Base-by-base conservation (phyloP, 345 rosid genomes). In the Rhizophora apiculata region DNA sequence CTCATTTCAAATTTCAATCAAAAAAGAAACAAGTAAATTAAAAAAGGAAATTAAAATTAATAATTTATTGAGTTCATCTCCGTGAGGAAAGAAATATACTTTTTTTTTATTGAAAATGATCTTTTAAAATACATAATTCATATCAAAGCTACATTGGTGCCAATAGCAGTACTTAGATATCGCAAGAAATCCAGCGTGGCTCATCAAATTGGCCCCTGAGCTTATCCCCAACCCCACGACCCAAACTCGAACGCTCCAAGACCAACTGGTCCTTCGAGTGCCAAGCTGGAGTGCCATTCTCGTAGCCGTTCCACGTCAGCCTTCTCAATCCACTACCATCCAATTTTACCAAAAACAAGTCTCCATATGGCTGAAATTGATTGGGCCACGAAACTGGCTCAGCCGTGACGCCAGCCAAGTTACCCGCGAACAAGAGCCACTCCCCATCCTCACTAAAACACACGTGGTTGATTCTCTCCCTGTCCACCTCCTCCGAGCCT, bases 311-410 rank as follows among this genome's bases (percentile, higher is more conserved):
- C 83, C 94, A 91, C 78, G 98, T 93, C 86, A 93, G 78, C 86
- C 96, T 86, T 73, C 79, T 78, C 55, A 93, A 60, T 27, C 87
- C 95, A 4, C 85, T 86, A 21, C 95, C 95, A 32, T 94, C 90
- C 66, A 80, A 21, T 67, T 82, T 87, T 64, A 63, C 72, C 76
- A 86, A 81, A 10, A 69, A 82, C 76, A 94, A 68, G 21, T 94
- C 96, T 0, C 98, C 98, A 8, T 89, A 89, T 3, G 98, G 97
- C 68, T 91, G 98, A 74, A 83, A 91, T 65, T 94, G 96, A 68
- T 89, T 89, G 34, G 98, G 95, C 68, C 61, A 37, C 67, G 96
- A 81, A 78, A 89, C 92, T 21, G 96, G 91, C 74, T 94, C 98
- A 0, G 89, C 93, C 63, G 80, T 81, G 36, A 93, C 82, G 1